Evolutionary conservation across 164 flowering plant species (phyloP).

Genomic region (Houttuynia cordata): DNA sequence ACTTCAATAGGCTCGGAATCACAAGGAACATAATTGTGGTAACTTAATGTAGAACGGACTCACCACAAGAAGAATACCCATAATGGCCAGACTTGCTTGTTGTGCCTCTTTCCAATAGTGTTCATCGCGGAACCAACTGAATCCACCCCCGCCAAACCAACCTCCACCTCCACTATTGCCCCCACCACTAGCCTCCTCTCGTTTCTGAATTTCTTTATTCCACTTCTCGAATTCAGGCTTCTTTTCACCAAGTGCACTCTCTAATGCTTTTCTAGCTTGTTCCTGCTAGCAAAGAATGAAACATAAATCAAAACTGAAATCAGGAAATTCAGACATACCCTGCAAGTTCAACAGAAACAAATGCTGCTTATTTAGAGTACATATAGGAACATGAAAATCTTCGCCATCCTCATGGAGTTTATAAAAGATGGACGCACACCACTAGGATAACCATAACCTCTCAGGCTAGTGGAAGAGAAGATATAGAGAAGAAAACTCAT

Average conservation of each 20-base stretch:
- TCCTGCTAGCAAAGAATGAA: slow-evolving; percentile 33
- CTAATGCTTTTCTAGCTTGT: slow-evolving; percentile 83
- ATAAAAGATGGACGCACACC: too few relatives aligned
- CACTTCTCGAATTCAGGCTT: slow-evolving; percentile 79
- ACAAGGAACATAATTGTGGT: not conserved
- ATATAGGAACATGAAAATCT: too few relatives aligned
- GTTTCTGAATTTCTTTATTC: slow-evolving; percentile 75
- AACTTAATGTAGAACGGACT: not conserved
- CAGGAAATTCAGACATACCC: not conserved
- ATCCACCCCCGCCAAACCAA: slow-evolving; percentile 75
- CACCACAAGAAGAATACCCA: slow-evolving; percentile 60
- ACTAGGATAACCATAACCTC: too few relatives aligned
- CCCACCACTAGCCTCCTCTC: slow-evolving; percentile 62
- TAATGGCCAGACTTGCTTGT: slow-evolving; percentile 48
- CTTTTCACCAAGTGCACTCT: slow-evolving; percentile 86
- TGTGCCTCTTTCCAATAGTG: slow-evolving; percentile 81
- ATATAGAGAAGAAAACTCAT: too few relatives aligned
- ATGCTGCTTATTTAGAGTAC: too few relatives aligned
- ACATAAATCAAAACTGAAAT: not conserved
- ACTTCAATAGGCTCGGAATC: not conserved
- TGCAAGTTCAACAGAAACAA: too few relatives aligned
- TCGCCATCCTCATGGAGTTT: too few relatives aligned
- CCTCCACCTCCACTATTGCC: slow-evolving; percentile 61
- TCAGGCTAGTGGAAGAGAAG: too few relatives aligned
- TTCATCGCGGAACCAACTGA: slow-evolving; percentile 64